Conservation (phyloP, 176 grass and related monocot genomes). For the Paspalum vaginatum region DNA sequence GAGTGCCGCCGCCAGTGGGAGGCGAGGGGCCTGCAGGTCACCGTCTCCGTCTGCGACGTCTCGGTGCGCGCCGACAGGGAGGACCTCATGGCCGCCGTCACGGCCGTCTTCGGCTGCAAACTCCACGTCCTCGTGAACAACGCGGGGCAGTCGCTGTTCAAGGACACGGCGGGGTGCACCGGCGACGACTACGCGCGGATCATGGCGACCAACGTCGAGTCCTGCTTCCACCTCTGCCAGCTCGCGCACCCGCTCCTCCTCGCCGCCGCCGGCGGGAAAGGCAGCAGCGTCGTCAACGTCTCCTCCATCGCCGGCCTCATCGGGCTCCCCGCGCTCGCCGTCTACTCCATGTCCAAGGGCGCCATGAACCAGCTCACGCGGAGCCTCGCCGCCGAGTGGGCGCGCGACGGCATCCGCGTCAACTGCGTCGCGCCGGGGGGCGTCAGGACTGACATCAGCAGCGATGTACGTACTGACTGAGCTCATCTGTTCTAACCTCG, state of each 20-base stretch:
- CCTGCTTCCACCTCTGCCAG: constrained; percentile 44
- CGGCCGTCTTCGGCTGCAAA: neutral
- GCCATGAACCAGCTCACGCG: constrained; percentile 36
- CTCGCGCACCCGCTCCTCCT: constrained; percentile 43
- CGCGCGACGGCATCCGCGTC: constrained; percentile 13
- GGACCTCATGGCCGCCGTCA: neutral
- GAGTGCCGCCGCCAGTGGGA: constrained; percentile 30
- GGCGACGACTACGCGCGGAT: neutral
- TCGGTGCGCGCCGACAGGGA: constrained; percentile 2
- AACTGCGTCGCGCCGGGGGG: neutral
- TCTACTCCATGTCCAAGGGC: constrained; percentile 32
- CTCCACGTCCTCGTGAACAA: constrained; percentile 17
- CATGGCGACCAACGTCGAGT: constrained; percentile 46
- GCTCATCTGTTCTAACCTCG: too few relatives aligned
- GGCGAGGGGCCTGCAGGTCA: neutral
- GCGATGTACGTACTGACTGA: neutral
- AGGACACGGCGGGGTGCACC: neutral
- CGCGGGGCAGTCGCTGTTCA: neutral
- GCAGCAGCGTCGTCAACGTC: constrained; percentile 23
- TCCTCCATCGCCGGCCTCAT: constrained; percentile 15
- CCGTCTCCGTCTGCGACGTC: constrained; percentile 15
- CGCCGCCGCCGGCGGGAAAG: neutral
- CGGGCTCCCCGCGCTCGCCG: neutral
- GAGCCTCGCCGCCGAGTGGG: constrained; percentile 30
- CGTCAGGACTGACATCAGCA: neutral